A percentile compares a stretch with the other conserved stretches of the same genome.
phyloP scores from a whole-genome alignment of 2,329 filamentous ascomycete genomes.

The Aureobasidium sp. region DNA sequence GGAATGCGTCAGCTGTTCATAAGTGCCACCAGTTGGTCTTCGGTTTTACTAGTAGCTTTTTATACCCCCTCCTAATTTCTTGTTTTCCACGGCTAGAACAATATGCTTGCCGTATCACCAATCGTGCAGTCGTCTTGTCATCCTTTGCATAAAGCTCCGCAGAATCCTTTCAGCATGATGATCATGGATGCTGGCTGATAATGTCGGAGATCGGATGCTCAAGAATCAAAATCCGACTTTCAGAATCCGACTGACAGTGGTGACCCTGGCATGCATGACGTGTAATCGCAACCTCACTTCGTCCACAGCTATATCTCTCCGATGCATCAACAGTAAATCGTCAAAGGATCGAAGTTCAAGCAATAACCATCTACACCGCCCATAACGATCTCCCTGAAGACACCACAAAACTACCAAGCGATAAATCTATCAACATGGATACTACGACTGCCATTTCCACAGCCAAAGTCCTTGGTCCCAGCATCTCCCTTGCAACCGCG shows the following conservation, averaged over 20 bases:
- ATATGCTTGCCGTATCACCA: not conserved
- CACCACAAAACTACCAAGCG: not conserved
- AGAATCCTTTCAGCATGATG: not conserved
- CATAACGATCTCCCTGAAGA: too few species aligned
- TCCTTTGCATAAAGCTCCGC: too few species aligned
- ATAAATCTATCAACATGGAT: not conserved
- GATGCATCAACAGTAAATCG: not conserved
- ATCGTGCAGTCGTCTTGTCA: too few species aligned
- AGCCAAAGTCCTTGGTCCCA: not conserved
- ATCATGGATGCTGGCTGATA: not conserved
- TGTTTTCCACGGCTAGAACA: not conserved
- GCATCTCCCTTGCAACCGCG: not conserved
- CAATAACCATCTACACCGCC: too few species aligned
- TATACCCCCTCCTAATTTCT: not conserved
- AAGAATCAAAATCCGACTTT: not conserved
- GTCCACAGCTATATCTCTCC: not conserved
- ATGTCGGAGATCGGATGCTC: not conserved
- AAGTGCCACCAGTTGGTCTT: not conserved
- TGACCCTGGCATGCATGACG: slow-evolving; percentile 11
- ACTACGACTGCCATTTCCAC: not conserved
- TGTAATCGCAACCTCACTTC: not conserved
- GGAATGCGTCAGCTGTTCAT: too few species aligned
- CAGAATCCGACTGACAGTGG: not conserved
- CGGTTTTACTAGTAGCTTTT: not conserved
- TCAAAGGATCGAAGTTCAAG: not conserved